Evolutionary conservation across 2,329 filamentous ascomycete species (phyloP).

Genomic region (Dactylellina sp.): DNA sequence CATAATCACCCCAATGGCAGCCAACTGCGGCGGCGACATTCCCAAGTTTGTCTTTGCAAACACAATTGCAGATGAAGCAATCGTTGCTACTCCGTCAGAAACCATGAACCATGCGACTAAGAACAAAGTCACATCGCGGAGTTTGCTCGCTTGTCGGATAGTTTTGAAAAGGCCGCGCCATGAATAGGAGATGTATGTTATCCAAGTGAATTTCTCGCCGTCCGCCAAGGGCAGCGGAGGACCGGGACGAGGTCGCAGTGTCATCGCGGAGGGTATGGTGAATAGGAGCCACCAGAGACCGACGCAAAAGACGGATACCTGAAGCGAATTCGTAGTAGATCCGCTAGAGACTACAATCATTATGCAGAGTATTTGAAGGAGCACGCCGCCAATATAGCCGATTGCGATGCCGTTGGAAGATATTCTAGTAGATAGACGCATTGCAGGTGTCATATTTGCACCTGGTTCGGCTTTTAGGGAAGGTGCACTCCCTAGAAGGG

Average conservation of each 20-base stretch:
- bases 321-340: constrained; percentile 85
- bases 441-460: constrained; percentile 61
- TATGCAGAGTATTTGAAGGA: constrained; percentile 77
- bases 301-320: constrained; percentile 86
- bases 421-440: constrained; percentile 87
- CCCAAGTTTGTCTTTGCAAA: constrained; percentile 92
- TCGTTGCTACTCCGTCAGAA: constrained; percentile 92
- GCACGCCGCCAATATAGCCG: constrained; percentile 86
- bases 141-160: constrained; percentile 76
- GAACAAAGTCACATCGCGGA: constrained; percentile 81
- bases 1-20: constrained; percentile 92
- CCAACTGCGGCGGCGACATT: constrained; percentile 88
- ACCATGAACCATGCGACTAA: constrained; percentile 93
- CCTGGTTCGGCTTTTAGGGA: constrained; percentile 31
- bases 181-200: constrained; percentile 81
- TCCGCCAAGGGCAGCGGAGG: constrained; percentile 73
- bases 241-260: constrained; percentile 87
- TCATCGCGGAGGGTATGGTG: constrained; percentile 86
- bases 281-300: constrained; percentile 94
- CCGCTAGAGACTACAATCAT: constrained; percentile 81
- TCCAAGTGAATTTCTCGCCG: constrained; percentile 66
- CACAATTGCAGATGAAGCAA: constrained; percentile 91
- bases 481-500: constrained; percentile 33
- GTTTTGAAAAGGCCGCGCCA: constrained; percentile 90
- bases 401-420: constrained; percentile 94